Evolutionary conservation across 495 filamentous ascomycete genomes (phyloP), one percentile per base, ranked within the genome.

Genomic region (Neurospora pannonica): DNA sequence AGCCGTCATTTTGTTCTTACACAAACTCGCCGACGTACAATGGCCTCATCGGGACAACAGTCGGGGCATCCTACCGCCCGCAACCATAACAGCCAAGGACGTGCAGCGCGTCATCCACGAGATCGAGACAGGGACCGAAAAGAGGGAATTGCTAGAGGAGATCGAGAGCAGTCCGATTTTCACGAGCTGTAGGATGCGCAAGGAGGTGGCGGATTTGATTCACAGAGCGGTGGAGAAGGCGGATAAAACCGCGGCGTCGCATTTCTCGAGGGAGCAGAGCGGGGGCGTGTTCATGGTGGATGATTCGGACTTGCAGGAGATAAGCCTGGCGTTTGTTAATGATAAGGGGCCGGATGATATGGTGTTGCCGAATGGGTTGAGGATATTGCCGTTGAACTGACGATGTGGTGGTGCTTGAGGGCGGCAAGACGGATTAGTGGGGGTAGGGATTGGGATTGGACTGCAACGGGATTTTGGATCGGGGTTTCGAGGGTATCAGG

Each of bases 1-100:
- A 9, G 73, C 37, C 15, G 46, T 78, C 17, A 60, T 79, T 9
- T 71, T 81, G 39, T 81, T 79, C 74, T 37, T 79, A 28, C 75
- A 79, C 74, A 78, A 74, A 40, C 75, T 81, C 3, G 79, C 79
- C 15, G 79, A 78, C 60, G 71, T 74, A 24, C 78, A 80, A 71
- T 80, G 78, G 78, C 77, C 78, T 13, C 74, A 78, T 34, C 60
- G 67, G 21, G 69, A 48, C 24, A 40, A 46, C 17, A 4, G 40
- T 71, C 54, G 17, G 3, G 37, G 24, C 70, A 36, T 36, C 71
- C 54, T 28, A 5, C 40, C 54, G 3, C 54, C 54, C 1, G 24
- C 48, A 15, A 73, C 73, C 11, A 34, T 75, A 5, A 74, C 77
- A 3, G 13, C 39, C 3, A 48, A 19, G 11, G 19, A 72, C 17